Percentiles rank a stretch among this genome's conserved stretches.
phyloP scores from a whole-genome alignment of 2,329 filamentous ascomycete species.

The Penicillium brasilianum region DNA sequence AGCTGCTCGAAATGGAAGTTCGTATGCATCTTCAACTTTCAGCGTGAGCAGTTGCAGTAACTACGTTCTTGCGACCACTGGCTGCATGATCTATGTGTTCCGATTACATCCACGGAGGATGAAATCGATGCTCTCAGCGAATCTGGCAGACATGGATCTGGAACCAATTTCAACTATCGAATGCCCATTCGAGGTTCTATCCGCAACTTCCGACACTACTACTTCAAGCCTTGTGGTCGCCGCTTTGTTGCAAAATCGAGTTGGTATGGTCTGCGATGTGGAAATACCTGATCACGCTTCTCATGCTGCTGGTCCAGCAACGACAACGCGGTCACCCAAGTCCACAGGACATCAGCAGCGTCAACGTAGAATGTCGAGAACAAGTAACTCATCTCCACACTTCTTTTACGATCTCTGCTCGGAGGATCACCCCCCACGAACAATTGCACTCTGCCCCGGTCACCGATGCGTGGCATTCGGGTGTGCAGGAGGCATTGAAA shows the following conservation, averaged over 20 bases:
- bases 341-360: too few species aligned
- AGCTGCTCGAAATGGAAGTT: constrained; percentile 19
- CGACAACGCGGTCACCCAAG: background rate
- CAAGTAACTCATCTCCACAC: constrained; percentile 42
- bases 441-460: constrained; percentile 68
- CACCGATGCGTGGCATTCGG: constrained; percentile 69
- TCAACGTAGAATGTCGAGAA: constrained; percentile 22
- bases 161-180: constrained; percentile 58
- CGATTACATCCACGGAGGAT: constrained; percentile 39
- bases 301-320: constrained; percentile 19
- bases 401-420: constrained; percentile 62
- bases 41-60: constrained; percentile 63
- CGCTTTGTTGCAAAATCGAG: constrained; percentile 63
- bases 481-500: constrained; percentile 65
- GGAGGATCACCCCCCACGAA: constrained; percentile 66
- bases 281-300: constrained; percentile 18
- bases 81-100: constrained; percentile 63
- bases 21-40: constrained; percentile 47
- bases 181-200: constrained; percentile 63
- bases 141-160: constrained; percentile 40
- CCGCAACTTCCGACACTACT: constrained; percentile 67
- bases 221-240: constrained; percentile 61
- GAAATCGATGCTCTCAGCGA: constrained; percentile 30
- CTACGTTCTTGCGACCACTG: constrained; percentile 62
- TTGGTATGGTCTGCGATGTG: constrained; percentile 66